Evolutionary conservation across 371 early-diverging fungal genomes (phyloP).

Genomic region (Vittaforma corneae): DNA sequence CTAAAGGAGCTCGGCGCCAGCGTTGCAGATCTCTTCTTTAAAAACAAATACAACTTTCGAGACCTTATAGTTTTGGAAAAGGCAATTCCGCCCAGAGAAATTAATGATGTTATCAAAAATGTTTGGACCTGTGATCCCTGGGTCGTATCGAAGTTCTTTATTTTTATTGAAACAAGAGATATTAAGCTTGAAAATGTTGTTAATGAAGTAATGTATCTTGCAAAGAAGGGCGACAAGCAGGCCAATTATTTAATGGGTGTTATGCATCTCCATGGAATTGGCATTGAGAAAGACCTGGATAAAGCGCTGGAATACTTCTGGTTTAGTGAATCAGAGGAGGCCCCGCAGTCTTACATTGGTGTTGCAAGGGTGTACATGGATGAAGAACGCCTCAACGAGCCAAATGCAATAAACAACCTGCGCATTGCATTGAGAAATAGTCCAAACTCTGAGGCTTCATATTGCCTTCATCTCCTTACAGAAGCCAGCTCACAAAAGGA

Average conservation of each 20-base stretch:
- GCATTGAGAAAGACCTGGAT: slow-evolving; percentile 37
- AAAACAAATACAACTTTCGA: slow-evolving; percentile 24
- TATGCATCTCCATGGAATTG: slow-evolving; percentile 54
- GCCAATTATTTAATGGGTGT: slow-evolving; percentile 55
- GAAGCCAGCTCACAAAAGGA: slow-evolving; percentile 16
- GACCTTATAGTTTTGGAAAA: background rate
- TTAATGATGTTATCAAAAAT: slow-evolving; percentile 22
- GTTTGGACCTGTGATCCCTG: slow-evolving; percentile 26
- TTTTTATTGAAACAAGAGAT: slow-evolving; percentile 37
- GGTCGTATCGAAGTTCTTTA: slow-evolving; percentile 40
- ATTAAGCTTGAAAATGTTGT: slow-evolving; percentile 32
- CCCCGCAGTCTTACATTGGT: slow-evolving; percentile 50
- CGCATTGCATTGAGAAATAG: slow-evolving; percentile 31
- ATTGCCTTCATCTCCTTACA: slow-evolving; percentile 39
- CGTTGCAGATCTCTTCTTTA: slow-evolving; percentile 4
- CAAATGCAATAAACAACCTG: slow-evolving; percentile 33
- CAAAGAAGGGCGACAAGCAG: slow-evolving; percentile 27
- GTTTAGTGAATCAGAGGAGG: slow-evolving; percentile 38
- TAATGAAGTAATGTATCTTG: slow-evolving; percentile 34
- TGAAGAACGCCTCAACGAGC: slow-evolving; percentile 23
- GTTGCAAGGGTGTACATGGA: slow-evolving; percentile 47
- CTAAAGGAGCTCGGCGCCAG: background rate
- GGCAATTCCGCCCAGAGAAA: background rate
- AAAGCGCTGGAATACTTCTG: slow-evolving; percentile 55
- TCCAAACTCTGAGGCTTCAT: slow-evolving; percentile 40